Conservation (phyloP, 257 asterid species). For the Scutellaria minor region DNA sequence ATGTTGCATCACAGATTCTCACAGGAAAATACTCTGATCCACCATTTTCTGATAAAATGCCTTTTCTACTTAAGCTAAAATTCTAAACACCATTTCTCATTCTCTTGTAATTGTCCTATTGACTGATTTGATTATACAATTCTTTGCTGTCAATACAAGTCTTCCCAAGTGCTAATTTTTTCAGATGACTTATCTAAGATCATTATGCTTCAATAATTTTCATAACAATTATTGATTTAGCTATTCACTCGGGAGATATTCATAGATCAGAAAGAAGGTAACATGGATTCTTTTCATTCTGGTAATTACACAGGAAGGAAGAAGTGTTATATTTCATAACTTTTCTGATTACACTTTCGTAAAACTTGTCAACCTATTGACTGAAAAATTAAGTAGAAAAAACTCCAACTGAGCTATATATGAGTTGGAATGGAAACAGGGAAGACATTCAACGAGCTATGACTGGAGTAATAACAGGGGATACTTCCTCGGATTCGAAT, state of each 20-base stretch:
- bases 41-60: constrained; percentile 78
- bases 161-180: too few species aligned
- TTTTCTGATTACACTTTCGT: background rate
- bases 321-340: background rate
- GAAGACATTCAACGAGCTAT: constrained; percentile 49
- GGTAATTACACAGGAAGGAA: constrained; percentile 9
- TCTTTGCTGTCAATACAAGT: too few species aligned
- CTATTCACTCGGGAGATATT: too few species aligned
- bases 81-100: constrained; percentile 43
- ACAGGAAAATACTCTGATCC: constrained; percentile 92
- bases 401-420: background rate
- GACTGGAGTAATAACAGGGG: constrained; percentile 50
- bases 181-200: too few species aligned
- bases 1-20: constrained; percentile 75
- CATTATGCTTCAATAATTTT: too few species aligned
- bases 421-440: background rate
- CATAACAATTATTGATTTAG: too few species aligned
- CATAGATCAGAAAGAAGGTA: too few species aligned
- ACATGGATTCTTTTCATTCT: background rate
- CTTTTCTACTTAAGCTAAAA: constrained; percentile 71
- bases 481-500: constrained; percentile 54
- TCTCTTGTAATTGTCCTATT: constrained; percentile 23
- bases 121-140: background rate
- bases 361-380: background rate
- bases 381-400: background rate